phyloP scores from a whole-genome alignment of 768 basidiomycete genomes.

The Daedaleopsis nitida region DNA sequence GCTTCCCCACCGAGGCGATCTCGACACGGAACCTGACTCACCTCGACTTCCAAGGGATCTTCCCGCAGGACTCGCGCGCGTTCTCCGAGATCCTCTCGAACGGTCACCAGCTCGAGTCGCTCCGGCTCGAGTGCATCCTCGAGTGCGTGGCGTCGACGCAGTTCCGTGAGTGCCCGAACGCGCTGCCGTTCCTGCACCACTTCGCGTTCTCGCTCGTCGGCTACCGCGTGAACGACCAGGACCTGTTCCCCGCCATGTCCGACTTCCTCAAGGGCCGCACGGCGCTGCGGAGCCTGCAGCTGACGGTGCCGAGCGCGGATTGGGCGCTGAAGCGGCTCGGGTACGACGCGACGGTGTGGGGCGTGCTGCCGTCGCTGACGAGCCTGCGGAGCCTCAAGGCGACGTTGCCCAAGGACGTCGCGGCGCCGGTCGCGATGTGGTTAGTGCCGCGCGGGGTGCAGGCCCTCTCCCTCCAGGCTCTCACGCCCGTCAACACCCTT shows the following conservation, averaged over 20 bases:
- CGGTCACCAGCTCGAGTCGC: conserved; percentile 64
- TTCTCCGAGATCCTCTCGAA: conserved; percentile 61
- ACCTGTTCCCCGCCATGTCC: conserved; percentile 68
- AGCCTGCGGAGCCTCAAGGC: conserved; percentile 57
- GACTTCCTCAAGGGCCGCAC: conserved; percentile 63
- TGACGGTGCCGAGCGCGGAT: conserved; percentile 36
- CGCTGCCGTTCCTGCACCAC: conserved; percentile 65
- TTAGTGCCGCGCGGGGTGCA: conserved; percentile 51
- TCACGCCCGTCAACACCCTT: conserved; percentile 27
- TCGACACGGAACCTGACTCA: conserved; percentile 65
- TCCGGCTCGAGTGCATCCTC: conserved; percentile 56
- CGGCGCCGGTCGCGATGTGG: conserved; percentile 66
- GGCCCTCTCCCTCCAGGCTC: conserved; percentile 31
- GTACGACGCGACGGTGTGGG: conserved; percentile 72
- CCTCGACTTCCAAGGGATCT: conserved; percentile 61
- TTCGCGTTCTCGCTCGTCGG: conserved; percentile 49
- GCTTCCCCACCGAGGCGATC: conserved; percentile 54
- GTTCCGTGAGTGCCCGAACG: conserved; percentile 44
- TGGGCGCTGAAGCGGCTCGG: conserved; percentile 57
- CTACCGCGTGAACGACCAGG: conserved; percentile 46
- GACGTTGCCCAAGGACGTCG: conserved; percentile 64
- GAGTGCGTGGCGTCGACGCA: conserved; percentile 50
- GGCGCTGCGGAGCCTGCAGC: conserved; percentile 52
- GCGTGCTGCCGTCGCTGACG: conserved; percentile 61
- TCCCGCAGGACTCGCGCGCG: conserved; percentile 50